These are phyloP conservation scores for Radiomyces spectabilis DNA, from an alignment of 192 early-diverging fungal genomes.

Conservation along the genomic window DNA sequence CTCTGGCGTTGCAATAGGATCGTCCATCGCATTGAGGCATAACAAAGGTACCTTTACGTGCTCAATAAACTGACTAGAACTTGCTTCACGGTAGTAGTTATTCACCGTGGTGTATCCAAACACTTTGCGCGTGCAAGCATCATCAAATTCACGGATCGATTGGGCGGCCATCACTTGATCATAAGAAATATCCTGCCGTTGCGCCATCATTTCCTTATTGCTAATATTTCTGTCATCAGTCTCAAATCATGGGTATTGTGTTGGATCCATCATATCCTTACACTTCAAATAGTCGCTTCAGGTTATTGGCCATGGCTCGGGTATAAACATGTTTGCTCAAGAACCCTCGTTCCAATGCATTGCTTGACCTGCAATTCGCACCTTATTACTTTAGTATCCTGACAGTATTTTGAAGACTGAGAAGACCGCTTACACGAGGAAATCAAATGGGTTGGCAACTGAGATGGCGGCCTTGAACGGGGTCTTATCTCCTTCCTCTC, in stretches of 20 bases:
- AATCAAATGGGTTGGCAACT: constrained; percentile 85
- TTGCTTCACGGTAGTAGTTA: constrained; percentile 73
- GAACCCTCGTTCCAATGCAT: constrained; percentile 23
- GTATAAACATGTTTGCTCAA: constrained; percentile 39
- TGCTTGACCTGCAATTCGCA: constrained; percentile 18
- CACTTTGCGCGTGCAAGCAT: constrained; percentile 57
- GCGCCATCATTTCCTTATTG: constrained; percentile 33
- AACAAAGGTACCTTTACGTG: constrained; percentile 71
- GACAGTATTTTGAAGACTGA: too few relatives aligned
- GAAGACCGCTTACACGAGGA: constrained; percentile 49
- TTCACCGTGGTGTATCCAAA: constrained; percentile 78
- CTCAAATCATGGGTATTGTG: too few relatives aligned
- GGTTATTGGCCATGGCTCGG: constrained; percentile 38
- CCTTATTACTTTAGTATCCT: too few relatives aligned
- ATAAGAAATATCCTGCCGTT: constrained; percentile 39
- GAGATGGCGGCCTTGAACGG: constrained; percentile 70
- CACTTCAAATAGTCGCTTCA: constrained; percentile 33
- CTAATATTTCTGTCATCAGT: constrained; percentile 7
- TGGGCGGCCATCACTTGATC: constrained; percentile 43
- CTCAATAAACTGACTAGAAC: constrained; percentile 52
- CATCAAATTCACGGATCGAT: constrained; percentile 80
- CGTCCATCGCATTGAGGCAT: constrained; percentile 78
- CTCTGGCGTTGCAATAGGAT: constrained; percentile 72
- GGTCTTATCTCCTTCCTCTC: constrained; percentile 71
- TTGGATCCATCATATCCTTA: constrained; percentile 13